Conservation (phyloP, 495 filamentous ascomycete genomes). For the Chaetomium tenue region DNA sequence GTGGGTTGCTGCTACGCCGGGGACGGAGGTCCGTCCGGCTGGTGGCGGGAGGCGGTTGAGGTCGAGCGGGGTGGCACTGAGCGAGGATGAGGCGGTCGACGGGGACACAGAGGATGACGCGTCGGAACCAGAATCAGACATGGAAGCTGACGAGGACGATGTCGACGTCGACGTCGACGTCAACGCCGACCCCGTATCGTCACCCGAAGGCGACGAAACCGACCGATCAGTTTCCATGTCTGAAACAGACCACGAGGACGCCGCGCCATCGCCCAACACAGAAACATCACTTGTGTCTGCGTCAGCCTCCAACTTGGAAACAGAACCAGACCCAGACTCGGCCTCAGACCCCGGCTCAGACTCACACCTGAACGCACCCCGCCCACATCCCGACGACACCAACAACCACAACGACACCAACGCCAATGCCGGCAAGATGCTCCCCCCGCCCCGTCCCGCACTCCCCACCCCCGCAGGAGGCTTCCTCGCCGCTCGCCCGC, state of each 20-base stretch:
- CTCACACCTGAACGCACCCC: neutral
- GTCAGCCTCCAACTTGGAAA: constrained; percentile 1
- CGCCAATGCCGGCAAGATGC: neutral
- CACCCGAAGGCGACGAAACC: constrained; percentile 1
- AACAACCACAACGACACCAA: neutral
- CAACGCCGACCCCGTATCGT: neutral
- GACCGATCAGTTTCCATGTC: neutral
- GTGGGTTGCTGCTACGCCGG: constrained; percentile 44
- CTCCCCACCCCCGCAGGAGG: neutral
- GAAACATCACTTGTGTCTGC: constrained; percentile 6
- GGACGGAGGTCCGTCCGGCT: neutral
- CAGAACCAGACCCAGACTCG: neutral
- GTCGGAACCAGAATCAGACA: neutral
- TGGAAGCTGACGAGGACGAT: neutral
- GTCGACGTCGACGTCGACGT: neutral
- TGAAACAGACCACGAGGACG: constrained; percentile 11
- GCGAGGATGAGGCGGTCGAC: neutral
- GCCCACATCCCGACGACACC: constrained; percentile 7
- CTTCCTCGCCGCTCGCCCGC: constrained; percentile 21
- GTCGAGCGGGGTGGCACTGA: neutral
- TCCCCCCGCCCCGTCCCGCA: neutral
- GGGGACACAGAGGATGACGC: neutral
- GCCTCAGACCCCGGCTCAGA: neutral
- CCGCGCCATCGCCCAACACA: constrained; percentile 13
- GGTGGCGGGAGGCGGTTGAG: neutral